A percentile compares a stretch with the other conserved stretches of the same genome.
Evolutionary conservation across 78 protist genomes (phyloP).

Genomic region (Neovahlkampfia damariscottae): DNA sequence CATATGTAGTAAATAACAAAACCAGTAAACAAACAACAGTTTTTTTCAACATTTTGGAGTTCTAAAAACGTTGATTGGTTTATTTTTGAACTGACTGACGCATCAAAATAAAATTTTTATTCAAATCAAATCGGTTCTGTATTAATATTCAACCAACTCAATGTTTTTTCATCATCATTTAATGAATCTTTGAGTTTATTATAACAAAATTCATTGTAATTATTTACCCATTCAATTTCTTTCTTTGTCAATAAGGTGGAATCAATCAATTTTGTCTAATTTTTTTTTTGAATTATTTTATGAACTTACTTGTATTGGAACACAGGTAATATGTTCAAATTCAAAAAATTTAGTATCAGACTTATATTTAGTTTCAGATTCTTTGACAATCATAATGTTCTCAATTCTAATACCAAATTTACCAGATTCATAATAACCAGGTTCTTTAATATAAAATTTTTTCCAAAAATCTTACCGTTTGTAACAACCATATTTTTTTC

Average conservation of each 20-base stretch:
- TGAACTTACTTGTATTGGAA: background rate
- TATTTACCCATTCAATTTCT: conserved; percentile 49
- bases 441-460: conserved; percentile 70
- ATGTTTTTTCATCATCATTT: background rate
- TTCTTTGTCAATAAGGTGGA: conserved; percentile 19
- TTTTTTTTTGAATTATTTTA: conserved; percentile 25
- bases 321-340: conserved; percentile 55
- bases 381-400: conserved; percentile 21
- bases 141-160: background rate
- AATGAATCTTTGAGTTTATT: background rate
- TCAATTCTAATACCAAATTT: conserved; percentile 88
- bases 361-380: background rate
- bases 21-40: too few relatives aligned
- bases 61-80: too few relatives aligned
- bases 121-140: too few relatives aligned
- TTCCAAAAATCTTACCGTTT: too few relatives aligned
- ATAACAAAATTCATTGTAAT: conserved; percentile 32
- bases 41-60: too few relatives aligned
- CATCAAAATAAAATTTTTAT: too few relatives aligned
- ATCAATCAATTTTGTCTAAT: conserved; percentile 48
- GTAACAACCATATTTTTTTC: background rate
- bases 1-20: too few relatives aligned
- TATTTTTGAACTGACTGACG: too few relatives aligned
- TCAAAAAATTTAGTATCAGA: conserved; percentile 27
- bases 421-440: conserved; percentile 78